Evolutionary conservation across 2,329 filamentous ascomycete genomes (phyloP), one percentile per base, ranked within the genome.

Genomic region (Rutstroemia sp.): DNA sequence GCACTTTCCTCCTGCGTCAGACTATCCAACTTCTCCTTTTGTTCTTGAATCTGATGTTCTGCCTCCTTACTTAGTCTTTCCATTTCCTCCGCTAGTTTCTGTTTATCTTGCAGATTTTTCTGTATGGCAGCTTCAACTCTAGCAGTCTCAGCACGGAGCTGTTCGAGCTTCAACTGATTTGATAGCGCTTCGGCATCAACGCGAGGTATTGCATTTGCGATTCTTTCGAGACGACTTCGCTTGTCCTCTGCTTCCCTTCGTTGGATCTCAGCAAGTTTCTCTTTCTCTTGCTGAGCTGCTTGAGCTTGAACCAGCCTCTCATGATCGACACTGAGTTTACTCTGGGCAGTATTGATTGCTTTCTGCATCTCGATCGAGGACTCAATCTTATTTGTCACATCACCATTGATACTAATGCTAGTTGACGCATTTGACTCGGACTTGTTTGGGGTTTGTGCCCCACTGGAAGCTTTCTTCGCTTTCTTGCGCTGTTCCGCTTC

Each of bases 161-260:
- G 62, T 39, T 64, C 67, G 6, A 70, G 61, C 46, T 60, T 67
- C 8, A 56, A 56, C 54, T 66, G 63, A 21, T 57, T 64, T 42
- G 67, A 47, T 46, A 65, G 59, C 19, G 69, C 65, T 58, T 68
- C 64, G n/a, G 68, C 67, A 59, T 72, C 67, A 16, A 71, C 61
- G 14, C 61, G 57, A 9, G 68, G 63, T 38, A 68, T 58, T 39
- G 68, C 64, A n/a, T 61, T 54, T 16, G 67, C 65, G 23, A 72
- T 64, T 46, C 65, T 67, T 54, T 66, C 57, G n/a, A 64, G 66
- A 19, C 67, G 67, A 42, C 67, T 60, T 34, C 64, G 62, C 53
- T 65, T 70, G 42, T 62, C 62, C 53, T 70, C 66, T 2, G 60
- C 57, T 42, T 65, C 63, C 37, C 49, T 57, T 41, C 41, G 58